A percentile compares a stretch with the other conserved stretches of the same genome.
Evolutionary conservation across 371 early-diverging fungal genomes (phyloP).

Genomic region (Mortierella sp.): DNA sequence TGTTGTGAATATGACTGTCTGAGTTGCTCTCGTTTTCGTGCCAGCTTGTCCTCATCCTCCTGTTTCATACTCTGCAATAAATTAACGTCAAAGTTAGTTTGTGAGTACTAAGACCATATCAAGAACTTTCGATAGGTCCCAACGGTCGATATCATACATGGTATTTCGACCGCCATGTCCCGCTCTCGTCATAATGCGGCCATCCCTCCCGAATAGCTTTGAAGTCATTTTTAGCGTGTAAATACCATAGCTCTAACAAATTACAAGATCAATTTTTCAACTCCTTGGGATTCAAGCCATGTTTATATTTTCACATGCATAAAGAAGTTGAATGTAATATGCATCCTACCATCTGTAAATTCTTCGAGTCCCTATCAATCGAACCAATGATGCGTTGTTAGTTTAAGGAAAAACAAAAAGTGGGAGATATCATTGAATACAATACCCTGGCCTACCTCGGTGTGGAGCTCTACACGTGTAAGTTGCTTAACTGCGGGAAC

Average conservation of each 20-base stretch:
- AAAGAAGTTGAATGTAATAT: background rate
- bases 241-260: constrained; percentile 42
- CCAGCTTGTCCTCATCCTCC: constrained; percentile 41
- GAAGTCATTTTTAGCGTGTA: constrained; percentile 38
- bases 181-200: constrained; percentile 37
- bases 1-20: constrained; percentile 47
- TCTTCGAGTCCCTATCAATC: constrained; percentile 38
- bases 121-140: background rate
- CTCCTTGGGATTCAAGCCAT: background rate
- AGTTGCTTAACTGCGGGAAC: constrained; percentile 35
- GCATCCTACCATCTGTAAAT: constrained; percentile 36
- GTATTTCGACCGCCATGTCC: constrained; percentile 50
- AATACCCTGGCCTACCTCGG: constrained; percentile 21
- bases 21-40: constrained; percentile 33
- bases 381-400: background rate
- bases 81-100: too few relatives aligned
- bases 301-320: background rate
- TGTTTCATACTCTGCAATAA: constrained; percentile 25
- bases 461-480: constrained; percentile 40
- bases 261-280: background rate
- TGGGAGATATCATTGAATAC: background rate
- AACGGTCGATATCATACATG: constrained; percentile 8
- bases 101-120: background rate
- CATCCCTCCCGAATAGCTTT: constrained; percentile 23
- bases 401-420: background rate